Percentiles rank a stretch among this genome's conserved stretches.
Evolutionary conservation across 306 rosid species (phyloP).

Genomic region (Mucuna pruriens): DNA sequence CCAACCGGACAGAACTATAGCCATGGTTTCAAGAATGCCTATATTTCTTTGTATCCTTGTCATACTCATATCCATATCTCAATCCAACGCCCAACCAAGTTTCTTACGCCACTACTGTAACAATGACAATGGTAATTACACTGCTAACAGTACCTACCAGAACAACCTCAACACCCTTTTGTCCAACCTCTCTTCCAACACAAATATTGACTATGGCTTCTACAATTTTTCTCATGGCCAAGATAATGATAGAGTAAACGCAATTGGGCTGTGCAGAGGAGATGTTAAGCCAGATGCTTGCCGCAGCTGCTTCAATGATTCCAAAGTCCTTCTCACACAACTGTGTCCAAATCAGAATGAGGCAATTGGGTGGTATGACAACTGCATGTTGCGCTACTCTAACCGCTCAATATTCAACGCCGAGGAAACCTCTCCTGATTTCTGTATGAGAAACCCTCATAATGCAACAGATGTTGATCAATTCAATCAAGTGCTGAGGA

Average conservation of each 20-base stretch:
- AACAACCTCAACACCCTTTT: conserved; percentile 1
- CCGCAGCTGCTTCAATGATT: conserved; percentile 14
- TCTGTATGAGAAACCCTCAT: fast-evolving
- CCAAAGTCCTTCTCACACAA: not conserved
- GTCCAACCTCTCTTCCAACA: conserved; percentile 8
- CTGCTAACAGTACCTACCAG: not conserved
- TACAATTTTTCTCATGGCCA: conserved; percentile 2
- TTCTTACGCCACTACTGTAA: not conserved
- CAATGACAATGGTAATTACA: not conserved
- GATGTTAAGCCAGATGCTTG: not conserved
- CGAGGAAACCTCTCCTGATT: not conserved
- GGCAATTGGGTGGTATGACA: conserved; percentile 20
- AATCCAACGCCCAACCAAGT: not conserved
- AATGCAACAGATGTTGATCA: not conserved
- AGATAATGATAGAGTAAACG: not conserved
- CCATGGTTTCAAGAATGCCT: not conserved
- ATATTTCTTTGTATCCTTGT: not conserved
- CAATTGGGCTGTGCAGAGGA: conserved; percentile 17
- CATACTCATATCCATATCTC: not conserved
- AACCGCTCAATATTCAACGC: conserved; percentile 1
- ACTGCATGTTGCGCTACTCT: conserved; percentile 14
- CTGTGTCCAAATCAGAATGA: conserved; percentile 11
- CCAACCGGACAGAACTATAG: not conserved
- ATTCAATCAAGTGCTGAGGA: conserved; percentile 2
- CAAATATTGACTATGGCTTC: conserved; percentile 6